Percentiles rank a stretch among this genome's conserved stretches.
Conservation (phyloP, 192 early-diverging fungal genomes). For the Backusella sp. region DNA sequence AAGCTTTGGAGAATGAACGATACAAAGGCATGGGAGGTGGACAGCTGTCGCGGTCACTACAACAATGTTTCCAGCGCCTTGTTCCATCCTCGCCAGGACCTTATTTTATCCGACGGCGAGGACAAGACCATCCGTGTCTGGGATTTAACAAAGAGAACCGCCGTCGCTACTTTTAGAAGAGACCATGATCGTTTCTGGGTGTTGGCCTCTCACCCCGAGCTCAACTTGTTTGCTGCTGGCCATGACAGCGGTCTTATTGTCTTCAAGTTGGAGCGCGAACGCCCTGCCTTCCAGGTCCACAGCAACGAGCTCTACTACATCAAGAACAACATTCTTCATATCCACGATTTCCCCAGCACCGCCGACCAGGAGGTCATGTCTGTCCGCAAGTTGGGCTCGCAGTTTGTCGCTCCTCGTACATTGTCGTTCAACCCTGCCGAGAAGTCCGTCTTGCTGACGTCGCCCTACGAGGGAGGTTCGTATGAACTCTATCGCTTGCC, state of each 20-base stretch:
- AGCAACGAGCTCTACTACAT: constrained; percentile 86
- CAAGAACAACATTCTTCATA: constrained; percentile 82
- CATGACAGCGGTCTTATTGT: constrained; percentile 98
- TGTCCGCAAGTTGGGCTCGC: constrained; percentile 72
- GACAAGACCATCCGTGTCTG: constrained; percentile 98
- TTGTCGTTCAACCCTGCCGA: constrained; percentile 97
- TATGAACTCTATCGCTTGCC: constrained; percentile 91
- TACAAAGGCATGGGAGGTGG: constrained; percentile 99
- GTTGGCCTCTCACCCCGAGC: constrained; percentile 91
- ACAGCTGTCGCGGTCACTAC: constrained; percentile 98
- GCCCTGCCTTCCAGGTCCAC: constrained; percentile 86
- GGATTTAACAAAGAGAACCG: constrained; percentile 95
- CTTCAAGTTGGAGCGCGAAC: constrained; percentile 97
- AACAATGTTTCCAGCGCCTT: constrained; percentile 93
- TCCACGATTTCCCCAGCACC: constrained; percentile 76
- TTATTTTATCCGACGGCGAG: constrained; percentile 92
- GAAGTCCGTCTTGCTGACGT: constrained; percentile 81
- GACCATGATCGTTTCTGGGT: constrained; percentile 98
- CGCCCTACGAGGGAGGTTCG: constrained; percentile 81
- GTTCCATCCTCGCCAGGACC: constrained; percentile 96
- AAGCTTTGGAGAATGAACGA: constrained; percentile 99
- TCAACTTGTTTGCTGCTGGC: constrained; percentile 97
- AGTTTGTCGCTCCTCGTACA: constrained; percentile 73
- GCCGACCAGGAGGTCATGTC: constrained; percentile 79
- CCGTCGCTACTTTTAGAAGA: constrained; percentile 93